These are phyloP conservation scores for Yueomyces sinensis DNA, from an alignment of 805 yeast genomes.

Conservation along the genomic window DNA sequence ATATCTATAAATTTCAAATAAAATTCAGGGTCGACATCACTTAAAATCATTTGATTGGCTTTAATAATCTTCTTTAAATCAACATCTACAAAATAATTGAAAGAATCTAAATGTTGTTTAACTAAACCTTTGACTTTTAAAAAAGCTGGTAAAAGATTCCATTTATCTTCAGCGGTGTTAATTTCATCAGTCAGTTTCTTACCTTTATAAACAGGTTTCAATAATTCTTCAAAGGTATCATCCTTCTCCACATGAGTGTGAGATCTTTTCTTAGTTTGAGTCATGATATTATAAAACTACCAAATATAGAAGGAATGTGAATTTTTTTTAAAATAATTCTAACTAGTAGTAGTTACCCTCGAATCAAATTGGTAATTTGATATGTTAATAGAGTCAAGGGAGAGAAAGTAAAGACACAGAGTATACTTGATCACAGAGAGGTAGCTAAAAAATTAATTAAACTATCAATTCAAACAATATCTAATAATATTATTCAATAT, in stretches of 20 bases:
- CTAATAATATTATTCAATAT: too few species aligned
- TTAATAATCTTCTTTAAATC: constrained; percentile 85
- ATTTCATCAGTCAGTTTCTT: constrained; percentile 77
- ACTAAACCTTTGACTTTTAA: constrained; percentile 91
- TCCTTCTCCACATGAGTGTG: constrained; percentile 21
- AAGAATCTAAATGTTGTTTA: constrained; percentile 96
- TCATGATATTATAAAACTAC: too few species aligned
- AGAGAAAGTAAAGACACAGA: too few species aligned
- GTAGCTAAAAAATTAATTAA: too few species aligned
- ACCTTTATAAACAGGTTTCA: constrained; percentile 77
- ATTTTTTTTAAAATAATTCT: too few species aligned
- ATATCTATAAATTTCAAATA: constrained; percentile 88
- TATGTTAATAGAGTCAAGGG: too few species aligned
- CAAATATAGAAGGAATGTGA: too few species aligned
- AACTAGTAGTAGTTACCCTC: too few species aligned
- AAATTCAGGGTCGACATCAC: constrained; percentile 96
- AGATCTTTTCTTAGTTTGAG: too few species aligned
- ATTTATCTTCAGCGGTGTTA: constrained; percentile 86
- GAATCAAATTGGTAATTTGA: too few species aligned
- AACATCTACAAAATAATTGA: constrained; percentile 86
- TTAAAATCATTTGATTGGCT: constrained; percentile 79
- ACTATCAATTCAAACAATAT: too few species aligned
- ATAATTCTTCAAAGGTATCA: constrained; percentile 60
- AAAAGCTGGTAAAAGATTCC: constrained; percentile 95
- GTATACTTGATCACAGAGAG: too few species aligned